Evolutionary conservation across 2,329 filamentous ascomycete genomes (phyloP), one percentile per base, ranked within the genome.

Genomic region (Xylaria polymorpha): DNA sequence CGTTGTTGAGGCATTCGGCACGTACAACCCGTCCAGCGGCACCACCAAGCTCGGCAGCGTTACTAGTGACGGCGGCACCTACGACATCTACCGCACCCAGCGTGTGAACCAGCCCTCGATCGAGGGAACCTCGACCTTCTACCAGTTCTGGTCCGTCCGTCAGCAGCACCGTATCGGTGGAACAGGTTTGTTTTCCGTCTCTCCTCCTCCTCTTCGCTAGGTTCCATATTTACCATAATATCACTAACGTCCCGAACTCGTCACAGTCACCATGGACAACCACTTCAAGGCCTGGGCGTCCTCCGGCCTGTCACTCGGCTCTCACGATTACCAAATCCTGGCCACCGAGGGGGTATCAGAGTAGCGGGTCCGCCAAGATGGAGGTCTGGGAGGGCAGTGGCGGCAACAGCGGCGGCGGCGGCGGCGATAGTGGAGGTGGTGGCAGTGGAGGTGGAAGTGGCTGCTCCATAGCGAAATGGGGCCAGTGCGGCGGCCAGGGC

Each of bases 81-180:
- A 81, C 75, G 74, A 79, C 57, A 77, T 81, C 70, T 81, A 79
- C 71, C 72, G 72, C 62, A 76, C 74, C 68, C 73, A 73, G 61
- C 77, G 78, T 41, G 73, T 77, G 67, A 83, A 84, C 76, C 76
- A 79, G 72, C 83, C 83, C 22, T 81, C 79, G 55, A 85, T 85
- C 67, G 74, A 82, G 68, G 83, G 83, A 62, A 84, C 82, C n/a
- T 71, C 76, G 48, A 86, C 83, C 62, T 85, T 86, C 74, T 76
- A 82, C 71, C 85, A 86, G 78, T 86, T 81, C 78, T 85, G 83
- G 83, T 84, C 81, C 25, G 82, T 88, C 18, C 81, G 86, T 63
- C 76, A 78, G 66, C 74, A 67, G 57, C 83, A 86, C 79, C 80
- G 84, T 46, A 78, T 80, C 29, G 79, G 81, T 22, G 71, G 71